Base-by-base conservation (phyloP, 495 filamentous ascomycete species). In the Bombardia bombarda region DNA sequence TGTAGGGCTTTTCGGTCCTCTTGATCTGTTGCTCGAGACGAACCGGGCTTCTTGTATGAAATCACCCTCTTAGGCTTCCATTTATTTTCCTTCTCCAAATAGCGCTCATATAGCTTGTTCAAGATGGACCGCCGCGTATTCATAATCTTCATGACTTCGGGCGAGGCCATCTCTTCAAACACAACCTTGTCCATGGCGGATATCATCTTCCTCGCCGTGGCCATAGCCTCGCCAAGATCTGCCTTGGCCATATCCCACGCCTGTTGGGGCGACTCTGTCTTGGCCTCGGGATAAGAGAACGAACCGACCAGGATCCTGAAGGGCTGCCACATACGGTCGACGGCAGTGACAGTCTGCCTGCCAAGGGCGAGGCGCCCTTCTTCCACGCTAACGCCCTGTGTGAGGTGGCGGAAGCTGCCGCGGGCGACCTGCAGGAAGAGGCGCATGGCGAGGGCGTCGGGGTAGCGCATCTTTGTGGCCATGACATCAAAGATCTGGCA, bases 401-500 rank as follows among this genome's bases (percentile, higher is more conserved):
- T n/a, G 40, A 58, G 46, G 31, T 51, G 39, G 1, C 46, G 50
- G 40, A 55, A 56, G 44, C 46, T 61, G 26, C 50, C 54, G 20
- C 65, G 57, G 8, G 66, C 67, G 0, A 53, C 42, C 1, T 61
- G 61, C n/a, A 73, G 53, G 45, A 65, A 73, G 1, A 56, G 34
- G 19, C 63, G 66, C 45, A 69, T 50, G 10, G 62, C 32, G 1
- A 46, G 42, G 7, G 70, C 39, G 54, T 80, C 78, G 4, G 70
- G 66, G 13, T 65, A 53, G 12, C 47, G 47, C 7, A 67, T 51
- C 2, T 51, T 60, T 18, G 45, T 33, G 23, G 57, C 43, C 80
- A 88, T 84, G 16, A 75, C 46, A 3, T 71, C 53, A 10, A 88
- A 57, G 5, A 88, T 57, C 40, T 67, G 66, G 31, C 69, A 70